Conservation (phyloP, 148 eudicot species). For the Spergularia bocconei region DNA sequence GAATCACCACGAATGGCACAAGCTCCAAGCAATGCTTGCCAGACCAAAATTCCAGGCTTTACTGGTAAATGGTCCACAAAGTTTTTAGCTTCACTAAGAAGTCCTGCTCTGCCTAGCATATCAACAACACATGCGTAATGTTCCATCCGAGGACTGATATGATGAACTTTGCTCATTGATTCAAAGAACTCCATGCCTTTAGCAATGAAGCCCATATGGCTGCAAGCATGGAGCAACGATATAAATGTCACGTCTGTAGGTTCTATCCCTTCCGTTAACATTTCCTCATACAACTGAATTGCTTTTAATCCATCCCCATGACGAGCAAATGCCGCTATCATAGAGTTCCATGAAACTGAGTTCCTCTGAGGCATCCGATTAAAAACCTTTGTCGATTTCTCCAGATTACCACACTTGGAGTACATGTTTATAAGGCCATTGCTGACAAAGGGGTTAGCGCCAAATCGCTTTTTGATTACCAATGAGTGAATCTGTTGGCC, state of each 20-base stretch:
- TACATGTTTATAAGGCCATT: slow-evolving; percentile 94
- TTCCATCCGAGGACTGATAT: slow-evolving; percentile 75
- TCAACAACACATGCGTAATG: slow-evolving; percentile 86
- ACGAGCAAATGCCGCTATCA: slow-evolving; percentile 89
- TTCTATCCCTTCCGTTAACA: slow-evolving; percentile 48
- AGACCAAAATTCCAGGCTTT: slow-evolving; percentile 58
- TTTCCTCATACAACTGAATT: slow-evolving; percentile 55
- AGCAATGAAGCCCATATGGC: slow-evolving; percentile 77
- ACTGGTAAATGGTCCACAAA: slow-evolving; percentile 55
- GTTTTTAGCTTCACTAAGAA: slow-evolving; percentile 55
- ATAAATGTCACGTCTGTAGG: slow-evolving; percentile 83
- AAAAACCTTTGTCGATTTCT: slow-evolving; percentile 56
- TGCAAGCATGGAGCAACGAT: slow-evolving; percentile 83
- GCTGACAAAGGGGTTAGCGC: slow-evolving; percentile 49
- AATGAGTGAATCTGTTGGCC: slow-evolving; percentile 76
- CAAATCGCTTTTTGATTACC: slow-evolving; percentile 50
- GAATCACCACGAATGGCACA: slow-evolving; percentile 65
- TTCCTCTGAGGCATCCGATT: slow-evolving; percentile 49
- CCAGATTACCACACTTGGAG: slow-evolving; percentile 74
- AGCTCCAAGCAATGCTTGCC: slow-evolving; percentile 90
- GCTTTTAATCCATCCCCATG: slow-evolving; percentile 76
- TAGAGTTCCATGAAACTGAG: slow-evolving; percentile 79
- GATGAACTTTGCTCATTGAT: slow-evolving; percentile 55
- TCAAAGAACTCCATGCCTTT: slow-evolving; percentile 75
- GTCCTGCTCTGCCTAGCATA: slow-evolving; percentile 85